These are phyloP conservation scores for Aspergillus taichungensis DNA, from an alignment of 495 filamentous ascomycete species.

Conservation along the genomic window DNA sequence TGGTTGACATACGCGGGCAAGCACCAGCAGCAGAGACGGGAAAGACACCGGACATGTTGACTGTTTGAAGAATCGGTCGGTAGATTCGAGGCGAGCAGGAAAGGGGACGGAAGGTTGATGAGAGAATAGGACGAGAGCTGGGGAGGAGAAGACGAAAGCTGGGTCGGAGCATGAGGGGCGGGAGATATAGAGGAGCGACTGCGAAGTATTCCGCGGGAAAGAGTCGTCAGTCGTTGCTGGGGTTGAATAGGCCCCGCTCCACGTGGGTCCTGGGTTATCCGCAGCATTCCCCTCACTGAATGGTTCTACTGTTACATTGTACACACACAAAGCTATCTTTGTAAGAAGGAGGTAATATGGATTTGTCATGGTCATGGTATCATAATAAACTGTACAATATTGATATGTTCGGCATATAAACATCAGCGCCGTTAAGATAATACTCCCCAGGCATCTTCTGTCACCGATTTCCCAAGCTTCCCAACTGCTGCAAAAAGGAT, in stretches of 20 bases:
- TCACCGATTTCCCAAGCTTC: conserved; percentile 7
- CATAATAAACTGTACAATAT: background rate
- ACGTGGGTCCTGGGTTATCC: too few species aligned
- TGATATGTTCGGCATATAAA: conserved; percentile 1
- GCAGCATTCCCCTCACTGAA: too few species aligned
- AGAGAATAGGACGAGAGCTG: conserved; percentile 5
- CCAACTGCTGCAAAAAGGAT: conserved; percentile 52
- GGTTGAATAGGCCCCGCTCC: conserved; percentile 1
- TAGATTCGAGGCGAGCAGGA: background rate
- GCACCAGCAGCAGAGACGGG: conserved; percentile 35
- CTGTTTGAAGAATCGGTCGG: conserved; percentile 7
- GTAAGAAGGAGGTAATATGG: too few species aligned
- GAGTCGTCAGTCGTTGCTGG: background rate
- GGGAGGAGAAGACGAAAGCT: conserved; percentile 21
- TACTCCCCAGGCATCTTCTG: too few species aligned
- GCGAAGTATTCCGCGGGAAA: conserved; percentile 26
- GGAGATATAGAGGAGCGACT: conserved; percentile 1
- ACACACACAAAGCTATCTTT: too few species aligned
- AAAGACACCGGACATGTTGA: conserved; percentile 32
- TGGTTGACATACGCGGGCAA: conserved; percentile 36
- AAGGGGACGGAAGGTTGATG: conserved; percentile 1
- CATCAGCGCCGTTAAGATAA: background rate
- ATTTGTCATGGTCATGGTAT: too few species aligned
- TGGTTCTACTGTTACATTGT: too few species aligned
- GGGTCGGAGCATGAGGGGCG: conserved; percentile 18